phyloP scores from a whole-genome alignment of 2,329 filamentous ascomycete genomes.

The Verticillium tricorpus region DNA sequence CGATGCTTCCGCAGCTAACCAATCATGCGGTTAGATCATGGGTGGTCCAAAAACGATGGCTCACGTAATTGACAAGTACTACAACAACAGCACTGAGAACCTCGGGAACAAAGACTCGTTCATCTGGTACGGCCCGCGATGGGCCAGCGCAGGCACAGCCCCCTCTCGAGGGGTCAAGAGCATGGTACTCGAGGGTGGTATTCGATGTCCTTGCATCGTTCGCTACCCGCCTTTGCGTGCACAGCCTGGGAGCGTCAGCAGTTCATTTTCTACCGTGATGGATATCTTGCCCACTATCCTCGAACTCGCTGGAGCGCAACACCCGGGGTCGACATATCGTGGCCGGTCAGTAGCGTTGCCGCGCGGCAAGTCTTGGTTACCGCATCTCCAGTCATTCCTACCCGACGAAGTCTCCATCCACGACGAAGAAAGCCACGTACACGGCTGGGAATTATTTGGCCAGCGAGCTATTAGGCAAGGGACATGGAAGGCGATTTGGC shows the following conservation, averaged over 20 bases:
- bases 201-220: conserved; percentile 44
- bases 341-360: conserved; percentile 45
- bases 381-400: conserved; percentile 22
- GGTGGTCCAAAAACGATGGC: conserved; percentile 2
- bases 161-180: conserved; percentile 26
- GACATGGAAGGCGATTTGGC: conserved; percentile 54
- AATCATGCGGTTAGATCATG: neutral
- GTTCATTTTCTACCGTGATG: conserved; percentile 46
- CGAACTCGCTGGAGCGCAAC: conserved; percentile 37
- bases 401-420: conserved; percentile 27
- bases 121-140: conserved; percentile 47
- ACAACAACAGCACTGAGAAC: conserved; percentile 46
- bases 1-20: no score
- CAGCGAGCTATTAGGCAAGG: conserved; percentile 47
- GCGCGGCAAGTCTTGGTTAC: conserved; percentile 42
- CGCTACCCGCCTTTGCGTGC: conserved; percentile 9
- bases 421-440: conserved; percentile 44
- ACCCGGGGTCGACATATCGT: conserved; percentile 28
- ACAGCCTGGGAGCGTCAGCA: conserved; percentile 26
- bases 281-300: conserved; percentile 44
- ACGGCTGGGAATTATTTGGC: conserved; percentile 52
- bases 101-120: conserved; percentile 45
- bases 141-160: conserved; percentile 35
- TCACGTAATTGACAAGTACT: conserved; percentile 46
- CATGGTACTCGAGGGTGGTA: conserved; percentile 38